phyloP scores from a whole-genome alignment of 305 asterid species.

The Euphrasia arctica region DNA sequence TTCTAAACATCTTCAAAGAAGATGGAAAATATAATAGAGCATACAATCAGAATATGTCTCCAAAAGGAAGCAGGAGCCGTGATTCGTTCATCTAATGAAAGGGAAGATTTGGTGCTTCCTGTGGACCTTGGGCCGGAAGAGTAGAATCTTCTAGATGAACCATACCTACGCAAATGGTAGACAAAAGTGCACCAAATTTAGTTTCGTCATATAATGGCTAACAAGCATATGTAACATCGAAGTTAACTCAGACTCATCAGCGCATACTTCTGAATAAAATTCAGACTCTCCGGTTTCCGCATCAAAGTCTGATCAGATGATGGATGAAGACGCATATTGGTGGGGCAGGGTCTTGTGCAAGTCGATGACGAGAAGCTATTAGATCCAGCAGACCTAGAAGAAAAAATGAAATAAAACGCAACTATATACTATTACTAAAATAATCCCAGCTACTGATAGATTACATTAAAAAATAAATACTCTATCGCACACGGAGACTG shows the following conservation, averaged over 20 bases:
- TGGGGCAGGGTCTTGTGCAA: conserved; percentile 25
- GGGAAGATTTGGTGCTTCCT: conserved; percentile 29
- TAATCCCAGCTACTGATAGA: no score
- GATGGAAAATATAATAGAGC: conserved; percentile 27
- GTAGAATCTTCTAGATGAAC: conserved; percentile 39
- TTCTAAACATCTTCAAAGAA: conserved; percentile 21
- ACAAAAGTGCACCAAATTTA: conserved; percentile 18
- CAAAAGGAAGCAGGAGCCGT: conserved; percentile 32
- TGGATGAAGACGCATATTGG: conserved; percentile 23
- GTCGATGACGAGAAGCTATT: conserved; percentile 34
- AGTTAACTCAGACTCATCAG: no score
- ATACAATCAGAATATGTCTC: conserved; percentile 53
- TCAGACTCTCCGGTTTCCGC: conserved; percentile 25
- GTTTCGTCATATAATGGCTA: conserved; percentile 8
- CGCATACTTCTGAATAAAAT: conserved; percentile 28
- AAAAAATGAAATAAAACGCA: conserved; percentile 4
- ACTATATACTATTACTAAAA: background rate
- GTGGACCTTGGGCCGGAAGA: conserved; percentile 41
- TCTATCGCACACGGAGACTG: background rate
- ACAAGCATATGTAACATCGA: conserved; percentile 5
- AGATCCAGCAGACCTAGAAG: conserved; percentile 37
- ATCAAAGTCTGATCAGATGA: conserved; percentile 23
- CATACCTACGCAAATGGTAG: conserved; percentile 32
- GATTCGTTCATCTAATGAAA: conserved; percentile 31
- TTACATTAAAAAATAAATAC: no score